phyloP scores from a whole-genome alignment of 345 rosid species.

The Aethionema arabicum region DNA sequence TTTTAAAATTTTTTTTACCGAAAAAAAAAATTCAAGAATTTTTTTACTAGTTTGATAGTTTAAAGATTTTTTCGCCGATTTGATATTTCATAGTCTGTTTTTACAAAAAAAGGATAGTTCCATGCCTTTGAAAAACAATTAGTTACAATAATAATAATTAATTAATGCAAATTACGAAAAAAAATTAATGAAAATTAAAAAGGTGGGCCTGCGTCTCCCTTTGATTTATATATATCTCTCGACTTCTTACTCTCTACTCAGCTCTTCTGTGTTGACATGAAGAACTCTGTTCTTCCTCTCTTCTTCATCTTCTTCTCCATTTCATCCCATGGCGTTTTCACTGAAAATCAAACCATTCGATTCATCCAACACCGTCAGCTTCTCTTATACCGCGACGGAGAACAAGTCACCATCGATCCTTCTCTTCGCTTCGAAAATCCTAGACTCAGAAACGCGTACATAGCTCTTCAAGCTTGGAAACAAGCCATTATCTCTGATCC shows the following conservation, averaged over 20 bases:
- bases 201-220: no score
- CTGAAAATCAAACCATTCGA: constrained; percentile 48
- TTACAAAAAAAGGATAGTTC: no score
- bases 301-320: constrained; percentile 29
- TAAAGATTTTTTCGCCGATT: no score
- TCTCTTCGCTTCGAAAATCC: constrained; percentile 61
- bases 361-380: constrained; percentile 82
- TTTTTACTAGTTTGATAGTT: no score
- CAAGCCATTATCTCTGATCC: constrained; percentile 87
- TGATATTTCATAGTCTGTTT: no score
- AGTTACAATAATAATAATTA: no score
- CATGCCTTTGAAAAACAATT: no score
- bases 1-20: no score
- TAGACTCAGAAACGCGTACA: constrained; percentile 59
- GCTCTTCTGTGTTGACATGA: constrained; percentile 87
- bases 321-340: constrained; percentile 53
- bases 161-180: no score
- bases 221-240: no score
- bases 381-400: constrained; percentile 88
- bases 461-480: constrained; percentile 88
- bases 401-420: constrained; percentile 68
- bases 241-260: not conserved
- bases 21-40: no score
- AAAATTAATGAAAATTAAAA: no score
- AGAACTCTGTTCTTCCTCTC: constrained; percentile 44